phyloP scores from a whole-genome alignment of 2,329 filamentous ascomycete genomes.

The Dactylellina drechsleri region DNA sequence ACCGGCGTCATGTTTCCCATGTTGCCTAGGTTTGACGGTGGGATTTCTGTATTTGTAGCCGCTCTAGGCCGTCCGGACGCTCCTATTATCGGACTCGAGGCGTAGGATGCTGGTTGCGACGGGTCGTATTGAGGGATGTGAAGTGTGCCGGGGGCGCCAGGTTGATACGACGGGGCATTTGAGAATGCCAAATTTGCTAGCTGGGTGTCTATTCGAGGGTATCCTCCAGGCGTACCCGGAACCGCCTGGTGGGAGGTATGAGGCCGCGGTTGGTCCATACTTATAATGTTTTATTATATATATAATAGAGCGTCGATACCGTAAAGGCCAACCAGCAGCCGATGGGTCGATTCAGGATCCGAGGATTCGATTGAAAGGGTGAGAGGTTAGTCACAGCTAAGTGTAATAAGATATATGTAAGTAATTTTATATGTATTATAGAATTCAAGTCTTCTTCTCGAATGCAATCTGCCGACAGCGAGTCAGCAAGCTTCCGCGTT shows the following conservation, averaged over 20 bases:
- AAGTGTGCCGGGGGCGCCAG: slow-evolving; percentile 31
- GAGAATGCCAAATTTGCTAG: slow-evolving; percentile 42
- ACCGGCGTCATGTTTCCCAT: slow-evolving; percentile 53
- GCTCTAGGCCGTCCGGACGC: slow-evolving; percentile 46
- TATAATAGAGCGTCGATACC: no score
- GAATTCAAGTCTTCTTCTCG: slow-evolving; percentile 12
- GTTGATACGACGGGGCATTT: slow-evolving; percentile 47
- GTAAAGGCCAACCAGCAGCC: neutral
- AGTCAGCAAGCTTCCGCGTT: slow-evolving; percentile 44
- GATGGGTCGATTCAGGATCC: neutral
- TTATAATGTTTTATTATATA: neutral
- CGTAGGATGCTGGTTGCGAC: slow-evolving; percentile 52
- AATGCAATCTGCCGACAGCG: slow-evolving; percentile 43
- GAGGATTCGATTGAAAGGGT: neutral
- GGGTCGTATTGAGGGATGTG: slow-evolving; percentile 53
- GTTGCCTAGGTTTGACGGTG: slow-evolving; percentile 46
- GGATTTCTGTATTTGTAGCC: slow-evolving; percentile 52
- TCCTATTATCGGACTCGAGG: slow-evolving; percentile 51
- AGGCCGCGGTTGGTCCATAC: slow-evolving; percentile 51
- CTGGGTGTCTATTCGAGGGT: slow-evolving; percentile 54
- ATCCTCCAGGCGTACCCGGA: slow-evolving; percentile 44
- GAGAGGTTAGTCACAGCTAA: neutral
- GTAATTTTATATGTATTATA: no score
- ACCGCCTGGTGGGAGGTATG: slow-evolving; percentile 46
- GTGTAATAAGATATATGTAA: neutral